These are phyloP conservation scores for Nannochloropsis gaditana DNA, from an alignment of 108 stramenopile species.

Conservation along the genomic window DNA sequence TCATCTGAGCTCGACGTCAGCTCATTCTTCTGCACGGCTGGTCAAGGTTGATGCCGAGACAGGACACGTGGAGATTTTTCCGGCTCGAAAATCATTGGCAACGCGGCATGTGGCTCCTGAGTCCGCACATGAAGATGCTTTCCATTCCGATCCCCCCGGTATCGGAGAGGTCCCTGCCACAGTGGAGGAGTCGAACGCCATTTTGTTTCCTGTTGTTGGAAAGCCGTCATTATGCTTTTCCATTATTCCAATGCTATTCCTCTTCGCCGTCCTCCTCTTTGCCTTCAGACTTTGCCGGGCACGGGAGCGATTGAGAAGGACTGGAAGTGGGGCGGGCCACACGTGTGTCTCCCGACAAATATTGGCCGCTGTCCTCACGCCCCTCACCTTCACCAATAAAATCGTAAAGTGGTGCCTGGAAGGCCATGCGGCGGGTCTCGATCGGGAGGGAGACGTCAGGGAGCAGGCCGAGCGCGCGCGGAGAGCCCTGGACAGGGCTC, in stretches of 20 bases:
- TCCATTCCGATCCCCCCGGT: too few species aligned
- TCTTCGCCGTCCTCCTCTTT: constrained; percentile 16
- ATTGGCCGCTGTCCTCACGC: too few species aligned
- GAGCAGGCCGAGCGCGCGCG: not conserved
- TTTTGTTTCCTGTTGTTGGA: too few species aligned
- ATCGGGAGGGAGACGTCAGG: not conserved
- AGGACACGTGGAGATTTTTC: constrained; percentile 6
- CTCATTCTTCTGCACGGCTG: not conserved
- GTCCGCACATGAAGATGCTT: too few species aligned
- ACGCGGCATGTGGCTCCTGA: not conserved
- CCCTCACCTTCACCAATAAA: too few species aligned
- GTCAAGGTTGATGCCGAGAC: constrained; percentile 6
- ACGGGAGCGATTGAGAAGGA: not conserved
- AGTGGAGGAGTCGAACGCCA: too few species aligned
- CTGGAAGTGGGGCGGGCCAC: not conserved
- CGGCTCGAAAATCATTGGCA: not conserved
- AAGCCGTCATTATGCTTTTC: too few species aligned
- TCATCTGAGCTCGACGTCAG: not conserved
- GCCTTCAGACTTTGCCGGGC: not conserved
- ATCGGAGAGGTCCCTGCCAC: too few species aligned
- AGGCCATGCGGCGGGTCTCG: not conserved
- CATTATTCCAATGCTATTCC: not conserved
- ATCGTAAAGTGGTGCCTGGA: too few species aligned
- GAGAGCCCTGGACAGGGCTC: not conserved
- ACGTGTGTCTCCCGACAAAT: too few species aligned